Conservation (phyloP, 129 eudicot species). For the Silybum marianum region DNA sequence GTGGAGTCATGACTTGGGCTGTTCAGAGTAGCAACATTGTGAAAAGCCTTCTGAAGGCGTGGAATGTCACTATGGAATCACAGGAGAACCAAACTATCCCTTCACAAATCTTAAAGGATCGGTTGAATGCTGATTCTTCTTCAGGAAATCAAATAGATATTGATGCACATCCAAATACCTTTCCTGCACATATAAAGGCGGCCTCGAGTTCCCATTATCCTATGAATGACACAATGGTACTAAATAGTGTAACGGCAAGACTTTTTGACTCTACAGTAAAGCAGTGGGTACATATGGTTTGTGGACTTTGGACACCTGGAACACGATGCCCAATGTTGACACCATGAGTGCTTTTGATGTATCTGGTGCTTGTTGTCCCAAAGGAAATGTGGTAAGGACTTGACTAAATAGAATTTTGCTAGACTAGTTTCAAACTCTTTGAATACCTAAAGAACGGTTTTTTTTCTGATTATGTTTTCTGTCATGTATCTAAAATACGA, state of each 20-base stretch:
- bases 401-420: not conserved
- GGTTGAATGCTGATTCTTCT: slow-evolving; percentile 7
- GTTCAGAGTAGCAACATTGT: slow-evolving; percentile 44
- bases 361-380: slow-evolving; percentile 45
- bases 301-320: slow-evolving; percentile 77
- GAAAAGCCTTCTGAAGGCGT: slow-evolving; percentile 46
- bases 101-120: slow-evolving; percentile 19
- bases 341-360: slow-evolving; percentile 76
- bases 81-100: not conserved
- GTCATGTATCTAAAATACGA: not conserved
- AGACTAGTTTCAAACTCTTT: not conserved
- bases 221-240: slow-evolving; percentile 19
- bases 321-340: slow-evolving; percentile 67
- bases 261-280: slow-evolving; percentile 46
- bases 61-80: slow-evolving; percentile 45
- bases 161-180: slow-evolving; percentile 25
- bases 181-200: no score
- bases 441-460: not conserved
- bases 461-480: slow-evolving; percentile 16
- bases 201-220: slow-evolving; percentile 23
- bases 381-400: slow-evolving; percentile 45
- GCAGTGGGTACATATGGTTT: slow-evolving; percentile 77
- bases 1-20: slow-evolving; percentile 70
- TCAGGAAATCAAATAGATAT: slow-evolving; percentile 17
- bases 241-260: slow-evolving; percentile 52